Base-by-base conservation (phyloP, 768 basidiomycete species). In the Chiua virens region DNA sequence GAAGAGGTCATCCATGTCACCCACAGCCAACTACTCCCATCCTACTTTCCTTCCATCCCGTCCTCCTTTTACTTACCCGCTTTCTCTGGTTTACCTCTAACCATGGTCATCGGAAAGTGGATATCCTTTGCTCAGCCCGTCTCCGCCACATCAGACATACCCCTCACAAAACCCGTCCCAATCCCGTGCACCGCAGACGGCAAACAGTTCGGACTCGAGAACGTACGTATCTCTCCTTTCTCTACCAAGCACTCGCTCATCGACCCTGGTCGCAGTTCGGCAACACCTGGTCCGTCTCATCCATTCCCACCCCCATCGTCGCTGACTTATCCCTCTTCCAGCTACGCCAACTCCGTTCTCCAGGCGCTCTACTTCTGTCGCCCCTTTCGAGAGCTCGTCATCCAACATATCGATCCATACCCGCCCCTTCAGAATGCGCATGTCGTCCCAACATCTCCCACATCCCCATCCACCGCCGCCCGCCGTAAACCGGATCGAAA, bases 271-370 rank as follows among this genome's bases (percentile, higher is more conserved):
- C 46, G 18, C 57, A 96, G 92, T 97, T 96, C 75, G 94, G 93
- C 36, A 98, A 98, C 68, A 98, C 92, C 42, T 98, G 95, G 93
- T 93, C 57, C 61, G 78, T 54, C 43, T 42, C 8, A 23, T 39
- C 34, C 34, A 18, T 28, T 52, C 45, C 39, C 48, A 32, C 57
- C 47, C 13, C 34, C 44, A n/a, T 21, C 39, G 10, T 34, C 39
- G 53, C 62, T 65, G 46, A 68, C 60, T 25, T 44, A 58, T 52
- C 32, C 50, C 48, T 42, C 52, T 6, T 13, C 28, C 42, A 94
- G 94, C 73, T 99, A 99, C 71, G 94, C 89, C 74, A 99, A 98
- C 72, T 97, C 96, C n/a, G 93, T 99, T 21, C 79, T 99, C 15
- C 96, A 99, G 69, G 87, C 97, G 0, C 81, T 98, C 49, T 99